Evolutionary conservation across 2,329 filamentous ascomycete genomes (phyloP).

Genomic region (Exophiala sp.): DNA sequence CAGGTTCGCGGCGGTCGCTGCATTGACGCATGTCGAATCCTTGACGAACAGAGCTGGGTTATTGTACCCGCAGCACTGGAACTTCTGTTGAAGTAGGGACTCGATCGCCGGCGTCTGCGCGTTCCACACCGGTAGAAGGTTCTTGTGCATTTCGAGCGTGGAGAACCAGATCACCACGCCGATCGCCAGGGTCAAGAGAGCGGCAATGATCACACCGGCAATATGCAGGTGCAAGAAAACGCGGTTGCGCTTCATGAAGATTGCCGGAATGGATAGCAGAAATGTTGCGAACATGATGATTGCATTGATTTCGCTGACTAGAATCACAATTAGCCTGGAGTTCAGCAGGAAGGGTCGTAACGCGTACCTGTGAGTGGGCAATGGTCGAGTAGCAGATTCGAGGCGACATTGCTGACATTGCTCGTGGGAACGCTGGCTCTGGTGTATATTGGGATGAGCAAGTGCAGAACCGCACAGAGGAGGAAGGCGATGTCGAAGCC

Average conservation of each 20-base stretch:
- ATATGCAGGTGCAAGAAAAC: slow-evolving; percentile 68
- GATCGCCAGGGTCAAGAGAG: slow-evolving; percentile 62
- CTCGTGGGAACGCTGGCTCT: slow-evolving; percentile 40
- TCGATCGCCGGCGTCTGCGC: slow-evolving; percentile 57
- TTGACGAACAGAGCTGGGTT: slow-evolving; percentile 70
- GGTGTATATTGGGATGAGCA: slow-evolving; percentile 53
- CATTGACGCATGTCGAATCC: slow-evolving; percentile 65
- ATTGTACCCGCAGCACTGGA: slow-evolving; percentile 75
- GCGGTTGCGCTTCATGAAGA: slow-evolving; percentile 63
- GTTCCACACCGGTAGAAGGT: slow-evolving; percentile 61
- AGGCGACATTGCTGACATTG: slow-evolving; percentile 49
- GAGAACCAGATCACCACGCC: slow-evolving; percentile 69
- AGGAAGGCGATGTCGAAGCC: slow-evolving; percentile 52
- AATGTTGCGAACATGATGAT: slow-evolving; percentile 70
- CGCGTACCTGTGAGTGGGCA: slow-evolving; percentile 53
- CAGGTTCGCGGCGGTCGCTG: slow-evolving; percentile 66
- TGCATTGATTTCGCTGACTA: slow-evolving; percentile 69
- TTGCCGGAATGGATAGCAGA: slow-evolving; percentile 65
- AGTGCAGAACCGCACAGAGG: slow-evolving; percentile 48
- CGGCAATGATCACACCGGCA: slow-evolving; percentile 61
- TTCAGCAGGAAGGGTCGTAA: neutral
- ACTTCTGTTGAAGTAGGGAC: slow-evolving; percentile 69
- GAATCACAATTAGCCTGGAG: slow-evolving; percentile 20
- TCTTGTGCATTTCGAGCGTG: slow-evolving; percentile 65
- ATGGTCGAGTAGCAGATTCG: slow-evolving; percentile 50